These are phyloP conservation scores for Yamadazyma oceani DNA, from an alignment of 1,139 yeast genomes.

Conservation along the genomic window DNA sequence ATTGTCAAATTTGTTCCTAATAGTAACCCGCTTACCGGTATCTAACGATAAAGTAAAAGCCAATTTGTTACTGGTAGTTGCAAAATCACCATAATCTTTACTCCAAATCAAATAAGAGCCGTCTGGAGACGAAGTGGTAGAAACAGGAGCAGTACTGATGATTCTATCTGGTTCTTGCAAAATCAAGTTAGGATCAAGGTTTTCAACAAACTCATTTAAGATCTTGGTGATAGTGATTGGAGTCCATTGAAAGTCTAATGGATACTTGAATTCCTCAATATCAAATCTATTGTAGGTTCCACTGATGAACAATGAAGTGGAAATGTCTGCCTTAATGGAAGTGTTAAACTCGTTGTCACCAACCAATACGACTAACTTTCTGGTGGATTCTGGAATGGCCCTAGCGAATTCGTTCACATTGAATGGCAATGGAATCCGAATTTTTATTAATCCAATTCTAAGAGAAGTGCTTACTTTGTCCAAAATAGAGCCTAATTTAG, in stretches of 20 bases:
- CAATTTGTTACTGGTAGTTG: constrained; percentile 61
- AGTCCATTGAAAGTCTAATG: constrained; percentile 57
- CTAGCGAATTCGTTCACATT: constrained; percentile 58
- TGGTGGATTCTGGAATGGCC: constrained; percentile 57
- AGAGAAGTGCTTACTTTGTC: constrained; percentile 28
- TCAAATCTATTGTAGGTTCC: constrained; percentile 41
- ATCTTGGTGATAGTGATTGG: constrained; percentile 53
- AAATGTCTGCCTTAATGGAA: constrained; percentile 64
- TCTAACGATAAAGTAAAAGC: constrained; percentile 75
- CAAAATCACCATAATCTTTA: constrained; percentile 56
- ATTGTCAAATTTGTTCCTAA: constrained; percentile 72
- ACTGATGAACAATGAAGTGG: constrained; percentile 65
- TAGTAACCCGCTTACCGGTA: constrained; percentile 50
- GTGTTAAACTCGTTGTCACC: constrained; percentile 32
- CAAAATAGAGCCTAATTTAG: constrained; percentile 51
- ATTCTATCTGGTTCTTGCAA: constrained; percentile 9
- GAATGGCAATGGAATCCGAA: constrained; percentile 81
- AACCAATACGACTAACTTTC: constrained; percentile 60
- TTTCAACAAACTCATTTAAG: constrained; percentile 42
- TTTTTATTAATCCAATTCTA: constrained; percentile 63
- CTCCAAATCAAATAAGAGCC: constrained; percentile 69
- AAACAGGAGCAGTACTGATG: constrained; percentile 19
- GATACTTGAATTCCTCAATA: constrained; percentile 53
- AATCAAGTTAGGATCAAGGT: constrained; percentile 29
- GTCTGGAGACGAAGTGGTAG: constrained; percentile 45